Evolutionary conservation across 2,329 filamentous ascomycete species (phyloP).

Genomic region (Colletotrichum sublineola): DNA sequence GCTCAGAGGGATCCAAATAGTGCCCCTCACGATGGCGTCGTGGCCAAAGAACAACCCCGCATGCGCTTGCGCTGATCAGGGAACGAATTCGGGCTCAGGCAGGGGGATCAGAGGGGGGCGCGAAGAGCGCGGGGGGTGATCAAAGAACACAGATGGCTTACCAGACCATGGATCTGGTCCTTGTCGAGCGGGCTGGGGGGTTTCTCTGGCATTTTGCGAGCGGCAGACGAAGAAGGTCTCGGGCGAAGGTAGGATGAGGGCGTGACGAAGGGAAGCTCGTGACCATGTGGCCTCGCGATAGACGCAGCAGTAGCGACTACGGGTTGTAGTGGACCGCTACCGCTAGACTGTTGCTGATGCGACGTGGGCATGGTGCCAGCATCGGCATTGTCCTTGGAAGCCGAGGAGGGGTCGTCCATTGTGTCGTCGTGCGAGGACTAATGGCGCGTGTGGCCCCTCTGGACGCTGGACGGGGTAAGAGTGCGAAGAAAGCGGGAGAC

Average conservation of each 20-base stretch:
- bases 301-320: slow-evolving; percentile 44
- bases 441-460: slow-evolving; percentile 42
- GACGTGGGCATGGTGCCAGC: slow-evolving; percentile 39
- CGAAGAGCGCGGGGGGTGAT: slow-evolving; percentile 23
- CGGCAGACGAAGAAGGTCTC: slow-evolving; percentile 44
- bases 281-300: slow-evolving; percentile 48
- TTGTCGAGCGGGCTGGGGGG: slow-evolving; percentile 74
- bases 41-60: slow-evolving; percentile 36
- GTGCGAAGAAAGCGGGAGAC: slow-evolving; percentile 20
- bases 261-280: slow-evolving; percentile 70
- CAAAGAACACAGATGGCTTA: slow-evolving; percentile 58
- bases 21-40: slow-evolving; percentile 29
- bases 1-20: slow-evolving; percentile 19
- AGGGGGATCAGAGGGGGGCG: slow-evolving; percentile 19
- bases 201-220: slow-evolving; percentile 47
- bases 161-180: slow-evolving; percentile 84
- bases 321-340: slow-evolving; percentile 40
- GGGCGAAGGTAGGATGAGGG: slow-evolving; percentile 70
- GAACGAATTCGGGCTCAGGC: slow-evolving; percentile 4
- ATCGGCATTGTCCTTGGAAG: slow-evolving; percentile 41
- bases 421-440: slow-evolving; percentile 41
- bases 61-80: slow-evolving; percentile 22
- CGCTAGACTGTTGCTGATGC: slow-evolving; percentile 41
- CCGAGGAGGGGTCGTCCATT: slow-evolving; percentile 42
- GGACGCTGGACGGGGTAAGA: slow-evolving; percentile 25